Conservation (phyloP, 1,284 basidiomycete genomes). For the Boletus sp. region DNA sequence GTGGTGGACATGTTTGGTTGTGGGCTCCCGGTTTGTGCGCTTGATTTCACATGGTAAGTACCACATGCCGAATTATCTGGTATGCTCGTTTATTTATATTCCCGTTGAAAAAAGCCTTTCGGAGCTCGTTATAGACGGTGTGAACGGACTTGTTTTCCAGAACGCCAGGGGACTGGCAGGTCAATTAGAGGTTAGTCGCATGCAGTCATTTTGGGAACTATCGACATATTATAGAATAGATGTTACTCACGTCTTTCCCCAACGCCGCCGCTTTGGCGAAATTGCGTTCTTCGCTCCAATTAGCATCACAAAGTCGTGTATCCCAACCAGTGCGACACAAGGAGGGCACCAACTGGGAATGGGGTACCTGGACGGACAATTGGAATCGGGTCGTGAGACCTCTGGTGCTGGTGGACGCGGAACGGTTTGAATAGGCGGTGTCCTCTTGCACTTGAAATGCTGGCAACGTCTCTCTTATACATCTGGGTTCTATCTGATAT, state of each 20-base stretch:
- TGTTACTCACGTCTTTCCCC: conserved; percentile 66
- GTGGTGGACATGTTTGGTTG: conserved; percentile 99
- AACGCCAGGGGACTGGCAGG: conserved; percentile 69
- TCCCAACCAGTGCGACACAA: conserved; percentile 15
- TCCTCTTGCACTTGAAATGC: neutral
- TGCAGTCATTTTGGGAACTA: neutral
- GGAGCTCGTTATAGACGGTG: conserved; percentile 84
- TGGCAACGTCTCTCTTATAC: neutral
- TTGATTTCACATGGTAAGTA: conserved; percentile 82
- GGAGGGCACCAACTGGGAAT: conserved; percentile 50
- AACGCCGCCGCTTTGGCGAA: conserved; percentile 49
- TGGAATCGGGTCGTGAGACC: conserved; percentile 76
- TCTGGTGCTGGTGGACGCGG: conserved; percentile 57
- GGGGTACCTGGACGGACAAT: conserved; percentile 84
- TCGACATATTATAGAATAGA: conserved; percentile 41
- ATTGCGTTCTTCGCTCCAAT: conserved; percentile 47
- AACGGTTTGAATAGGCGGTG: conserved; percentile 28
- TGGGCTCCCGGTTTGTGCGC: conserved; percentile 89
- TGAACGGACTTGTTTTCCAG: conserved; percentile 84
- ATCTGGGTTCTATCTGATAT: conserved; percentile 10
- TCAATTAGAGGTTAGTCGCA: conserved; percentile 65
- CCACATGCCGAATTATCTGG: neutral
- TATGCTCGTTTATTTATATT: conserved; percentile 8
- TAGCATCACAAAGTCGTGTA: conserved; percentile 17
- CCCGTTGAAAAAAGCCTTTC: conserved; percentile 58